phyloP scores from a whole-genome alignment of 2,329 filamentous ascomycete species.

The Fusarium incarnatum region DNA sequence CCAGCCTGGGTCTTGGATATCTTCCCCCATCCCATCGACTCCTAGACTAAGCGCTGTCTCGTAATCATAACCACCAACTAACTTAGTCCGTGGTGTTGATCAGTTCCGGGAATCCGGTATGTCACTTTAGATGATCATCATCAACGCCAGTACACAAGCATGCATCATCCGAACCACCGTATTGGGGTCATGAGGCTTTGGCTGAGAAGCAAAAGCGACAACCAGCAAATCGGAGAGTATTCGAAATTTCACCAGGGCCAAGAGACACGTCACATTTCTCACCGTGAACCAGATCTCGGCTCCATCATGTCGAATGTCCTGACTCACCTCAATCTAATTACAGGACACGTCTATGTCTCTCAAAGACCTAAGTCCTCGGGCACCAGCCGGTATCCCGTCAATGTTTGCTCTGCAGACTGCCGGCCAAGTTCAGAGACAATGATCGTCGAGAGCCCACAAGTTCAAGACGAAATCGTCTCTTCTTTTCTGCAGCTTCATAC shows the following conservation, averaged over 20 bases:
- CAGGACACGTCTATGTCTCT: neutral
- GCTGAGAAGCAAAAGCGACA: neutral
- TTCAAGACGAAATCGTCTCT: neutral
- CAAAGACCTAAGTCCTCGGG: neutral
- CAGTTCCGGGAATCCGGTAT: slow-evolving; percentile 24
- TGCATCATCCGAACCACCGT: neutral
- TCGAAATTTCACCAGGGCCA: slow-evolving; percentile 6
- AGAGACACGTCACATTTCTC: slow-evolving; percentile 10
- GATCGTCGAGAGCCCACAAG: neutral
- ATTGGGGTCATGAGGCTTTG: neutral
- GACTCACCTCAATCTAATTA: neutral
- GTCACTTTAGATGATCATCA: neutral
- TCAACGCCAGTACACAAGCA: neutral
- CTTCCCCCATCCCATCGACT: neutral
- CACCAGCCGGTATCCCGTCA: neutral
- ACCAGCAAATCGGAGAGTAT: slow-evolving; percentile 3
- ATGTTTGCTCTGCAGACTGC: neutral
- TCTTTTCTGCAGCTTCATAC: neutral
- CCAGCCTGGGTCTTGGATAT: slow-evolving; percentile 16
- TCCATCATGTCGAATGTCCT: neutral
- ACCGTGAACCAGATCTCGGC: slow-evolving; percentile 6
- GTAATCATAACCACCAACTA: neutral
- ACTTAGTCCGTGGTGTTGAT: neutral
- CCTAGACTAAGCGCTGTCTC: neutral
- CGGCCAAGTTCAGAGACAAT: neutral